Evolutionary conservation across 192 early-diverging fungal species (phyloP).

Genomic region (Coemansia sp.): DNA sequence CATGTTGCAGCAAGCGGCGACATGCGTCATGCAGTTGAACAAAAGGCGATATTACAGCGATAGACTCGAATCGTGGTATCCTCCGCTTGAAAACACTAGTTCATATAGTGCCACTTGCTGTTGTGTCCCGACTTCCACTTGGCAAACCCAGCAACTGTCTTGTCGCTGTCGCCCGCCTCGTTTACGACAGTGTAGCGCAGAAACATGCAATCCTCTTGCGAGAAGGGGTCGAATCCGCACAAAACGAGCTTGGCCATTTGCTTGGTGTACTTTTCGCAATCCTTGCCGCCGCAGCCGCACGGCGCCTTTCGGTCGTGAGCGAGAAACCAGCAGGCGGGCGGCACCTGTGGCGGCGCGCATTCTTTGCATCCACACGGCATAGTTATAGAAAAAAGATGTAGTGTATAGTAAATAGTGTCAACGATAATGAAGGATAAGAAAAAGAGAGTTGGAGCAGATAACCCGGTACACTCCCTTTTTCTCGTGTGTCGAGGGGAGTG

Average conservation of each 20-base stretch:
- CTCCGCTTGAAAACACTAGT: constrained; percentile 4
- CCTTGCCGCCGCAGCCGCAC: constrained; percentile 38
- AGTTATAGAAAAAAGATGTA: background rate
- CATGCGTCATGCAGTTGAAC: background rate
- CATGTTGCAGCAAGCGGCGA: background rate
- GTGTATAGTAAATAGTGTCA: background rate
- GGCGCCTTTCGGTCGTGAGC: constrained; percentile 45
- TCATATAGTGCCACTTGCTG: constrained; percentile 31
- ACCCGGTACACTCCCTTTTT: background rate
- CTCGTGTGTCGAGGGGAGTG: background rate
- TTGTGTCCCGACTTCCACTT: constrained; percentile 47
- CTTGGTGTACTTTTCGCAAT: constrained; percentile 28
- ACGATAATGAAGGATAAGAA: background rate
- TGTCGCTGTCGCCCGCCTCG: constrained; percentile 36
- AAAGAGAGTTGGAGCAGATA: background rate
- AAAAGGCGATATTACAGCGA: constrained; percentile 3
- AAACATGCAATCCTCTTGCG: constrained; percentile 43
- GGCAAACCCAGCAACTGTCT: constrained; percentile 35
- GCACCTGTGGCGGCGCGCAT: constrained; percentile 14
- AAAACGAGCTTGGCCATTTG: constrained; percentile 46
- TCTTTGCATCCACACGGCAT: constrained; percentile 37
- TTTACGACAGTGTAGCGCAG: constrained; percentile 37
- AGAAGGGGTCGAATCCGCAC: constrained; percentile 35
- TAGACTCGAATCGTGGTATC: background rate
- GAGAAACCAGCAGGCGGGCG: constrained; percentile 44